Evolutionary conservation across 2,329 filamentous ascomycete genomes (phyloP).

Genomic region (Fusarium torreyae): DNA sequence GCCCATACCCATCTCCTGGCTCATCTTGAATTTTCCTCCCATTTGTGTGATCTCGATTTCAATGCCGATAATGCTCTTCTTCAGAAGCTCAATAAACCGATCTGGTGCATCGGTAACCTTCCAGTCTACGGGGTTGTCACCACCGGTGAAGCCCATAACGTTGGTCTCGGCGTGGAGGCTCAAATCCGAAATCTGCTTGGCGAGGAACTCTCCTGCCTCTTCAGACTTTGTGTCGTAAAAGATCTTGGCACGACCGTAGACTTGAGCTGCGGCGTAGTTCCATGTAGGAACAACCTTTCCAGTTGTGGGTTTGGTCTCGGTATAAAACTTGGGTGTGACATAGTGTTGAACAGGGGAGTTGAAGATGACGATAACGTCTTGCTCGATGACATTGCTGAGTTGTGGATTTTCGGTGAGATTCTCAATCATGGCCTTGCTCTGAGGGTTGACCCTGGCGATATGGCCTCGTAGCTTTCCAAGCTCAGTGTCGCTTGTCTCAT

Average conservation of each 20-base stretch:
- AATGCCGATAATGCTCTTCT: constrained; percentile 73
- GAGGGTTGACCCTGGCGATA: constrained; percentile 74
- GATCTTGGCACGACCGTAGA: constrained; percentile 70
- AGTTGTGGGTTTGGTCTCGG: constrained; percentile 73
- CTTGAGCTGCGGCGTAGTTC: constrained; percentile 78
- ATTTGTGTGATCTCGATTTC: constrained; percentile 70
- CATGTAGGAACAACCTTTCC: constrained; percentile 80
- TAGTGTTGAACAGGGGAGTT: constrained; percentile 72
- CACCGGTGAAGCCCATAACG: constrained; percentile 70
- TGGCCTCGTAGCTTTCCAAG: constrained; percentile 70
- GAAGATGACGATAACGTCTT: constrained; percentile 76
- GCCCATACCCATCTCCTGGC: constrained; percentile 68
- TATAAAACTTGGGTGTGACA: constrained; percentile 78
- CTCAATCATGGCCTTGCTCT: constrained; percentile 73
- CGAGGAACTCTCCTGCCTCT: constrained; percentile 62
- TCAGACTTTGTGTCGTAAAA: constrained; percentile 65
- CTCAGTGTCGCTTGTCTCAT: constrained; percentile 59
- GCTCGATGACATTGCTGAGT: constrained; percentile 53
- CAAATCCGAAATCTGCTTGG: constrained; percentile 67
- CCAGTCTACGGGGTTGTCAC: constrained; percentile 62
- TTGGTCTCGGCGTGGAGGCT: constrained; percentile 64
- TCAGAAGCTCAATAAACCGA: constrained; percentile 69
- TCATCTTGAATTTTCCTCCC: constrained; percentile 78
- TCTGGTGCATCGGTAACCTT: constrained; percentile 70
- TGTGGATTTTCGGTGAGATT: constrained; percentile 42